phyloP scores from a whole-genome alignment of 78 protist genomes.

The Dictyostelium brefeldianum region DNA sequence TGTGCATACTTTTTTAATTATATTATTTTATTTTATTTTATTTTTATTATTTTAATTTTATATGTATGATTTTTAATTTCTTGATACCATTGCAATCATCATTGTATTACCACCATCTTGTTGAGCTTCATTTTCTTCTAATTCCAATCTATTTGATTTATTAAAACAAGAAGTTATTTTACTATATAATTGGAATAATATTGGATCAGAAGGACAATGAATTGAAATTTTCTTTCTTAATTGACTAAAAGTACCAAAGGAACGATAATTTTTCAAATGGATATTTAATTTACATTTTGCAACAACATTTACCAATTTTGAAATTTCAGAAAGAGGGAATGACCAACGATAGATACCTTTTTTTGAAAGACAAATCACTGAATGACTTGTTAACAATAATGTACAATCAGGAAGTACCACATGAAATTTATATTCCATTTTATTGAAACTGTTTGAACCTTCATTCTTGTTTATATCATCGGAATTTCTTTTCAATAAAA shows the following conservation, averaged over 20 bases:
- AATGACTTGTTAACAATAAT: constrained; percentile 27
- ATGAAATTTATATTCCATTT: constrained; percentile 72
- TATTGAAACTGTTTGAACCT: background rate
- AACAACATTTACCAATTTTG: background rate
- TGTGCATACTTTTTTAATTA: no score
- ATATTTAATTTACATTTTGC: constrained; percentile 43
- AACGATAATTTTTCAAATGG: constrained; percentile 33
- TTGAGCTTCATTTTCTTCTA: constrained; percentile 29
- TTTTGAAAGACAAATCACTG: constrained; percentile 63
- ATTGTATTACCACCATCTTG: constrained; percentile 1
- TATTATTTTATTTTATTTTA: background rate
- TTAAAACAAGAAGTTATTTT: constrained; percentile 63
- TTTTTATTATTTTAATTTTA: background rate
- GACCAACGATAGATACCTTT: constrained; percentile 71
- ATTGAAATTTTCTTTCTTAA: constrained; percentile 47
- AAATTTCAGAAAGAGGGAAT: constrained; percentile 66
- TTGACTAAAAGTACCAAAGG: constrained; percentile 45
- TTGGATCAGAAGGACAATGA: constrained; percentile 40
- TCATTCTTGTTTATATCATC: constrained; percentile 13
- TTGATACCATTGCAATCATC: constrained; percentile 14
- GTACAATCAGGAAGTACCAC: constrained; percentile 50
- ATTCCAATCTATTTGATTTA: constrained; percentile 54
- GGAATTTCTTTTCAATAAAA: constrained; percentile 20
- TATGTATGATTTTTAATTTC: no score
- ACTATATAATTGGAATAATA: constrained; percentile 33